phyloP scores from a whole-genome alignment of 768 basidiomycete species.

The Lepiota venenata region DNA sequence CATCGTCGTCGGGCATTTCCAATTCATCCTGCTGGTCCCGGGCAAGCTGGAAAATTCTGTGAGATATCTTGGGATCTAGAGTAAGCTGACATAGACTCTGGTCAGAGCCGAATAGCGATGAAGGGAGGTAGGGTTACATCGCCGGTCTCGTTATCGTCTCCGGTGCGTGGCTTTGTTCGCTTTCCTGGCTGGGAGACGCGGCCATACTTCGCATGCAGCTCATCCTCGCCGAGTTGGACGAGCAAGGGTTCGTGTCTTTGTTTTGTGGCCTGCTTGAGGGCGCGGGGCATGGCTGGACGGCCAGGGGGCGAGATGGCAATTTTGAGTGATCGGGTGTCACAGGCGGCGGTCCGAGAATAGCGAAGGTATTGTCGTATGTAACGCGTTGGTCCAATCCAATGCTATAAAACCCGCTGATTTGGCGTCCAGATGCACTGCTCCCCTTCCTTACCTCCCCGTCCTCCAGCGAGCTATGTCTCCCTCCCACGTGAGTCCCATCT shows the following conservation, averaged over 20 bases:
- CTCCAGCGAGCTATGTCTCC: constrained; percentile 18
- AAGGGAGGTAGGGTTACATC: constrained; percentile 41
- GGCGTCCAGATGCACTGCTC: background rate
- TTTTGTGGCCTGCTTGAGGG: constrained; percentile 48
- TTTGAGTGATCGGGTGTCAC: constrained; percentile 21
- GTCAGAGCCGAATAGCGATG: constrained; percentile 8
- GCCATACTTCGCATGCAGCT: constrained; percentile 73
- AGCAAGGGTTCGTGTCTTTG: constrained; percentile 85
- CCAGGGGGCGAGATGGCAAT: constrained; percentile 11
- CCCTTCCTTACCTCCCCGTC: constrained; percentile 15
- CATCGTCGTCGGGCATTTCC: constrained; percentile 56
- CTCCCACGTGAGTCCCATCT: constrained; percentile 22
- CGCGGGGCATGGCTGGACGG: constrained; percentile 56
- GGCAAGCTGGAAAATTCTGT: constrained; percentile 89
- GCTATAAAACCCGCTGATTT: constrained; percentile 6
- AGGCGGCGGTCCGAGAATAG: constrained; percentile 9
- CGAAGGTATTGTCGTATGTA: background rate
- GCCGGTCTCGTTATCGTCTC: constrained; percentile 40
- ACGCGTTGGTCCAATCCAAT: background rate
- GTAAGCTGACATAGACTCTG: constrained; percentile 44
- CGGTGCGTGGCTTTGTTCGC: constrained; percentile 58
- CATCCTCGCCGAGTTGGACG: constrained; percentile 80
- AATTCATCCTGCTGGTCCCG: constrained; percentile 91
- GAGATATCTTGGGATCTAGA: constrained; percentile 78
- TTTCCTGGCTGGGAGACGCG: constrained; percentile 73